Percentiles rank a stretch among this genome's conserved stretches.
Conservation (phyloP, 2,329 filamentous ascomycete genomes). For the Phialocephala subalpina region DNA sequence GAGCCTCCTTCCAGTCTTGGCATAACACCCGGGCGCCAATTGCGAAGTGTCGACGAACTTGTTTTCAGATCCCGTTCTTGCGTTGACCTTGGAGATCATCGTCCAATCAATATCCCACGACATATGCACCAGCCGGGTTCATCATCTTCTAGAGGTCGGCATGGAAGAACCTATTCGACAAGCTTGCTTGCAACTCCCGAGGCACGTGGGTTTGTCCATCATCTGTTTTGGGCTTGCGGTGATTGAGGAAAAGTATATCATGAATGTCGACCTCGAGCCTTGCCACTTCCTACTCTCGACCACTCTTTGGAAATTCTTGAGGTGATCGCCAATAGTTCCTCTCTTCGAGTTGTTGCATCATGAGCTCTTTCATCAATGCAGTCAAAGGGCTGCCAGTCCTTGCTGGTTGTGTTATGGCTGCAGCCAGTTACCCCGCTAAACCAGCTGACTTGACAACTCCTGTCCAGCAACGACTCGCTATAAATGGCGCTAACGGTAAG, state of each 20-base stretch:
- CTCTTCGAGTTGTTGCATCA: not conserved
- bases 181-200: not conserved
- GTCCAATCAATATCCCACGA: conserved; percentile 24
- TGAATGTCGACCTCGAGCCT: conserved; percentile 14
- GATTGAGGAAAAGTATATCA: conserved; percentile 14
- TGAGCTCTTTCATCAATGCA: not conserved
- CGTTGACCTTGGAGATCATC: not conserved
- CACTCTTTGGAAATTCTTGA: not conserved
- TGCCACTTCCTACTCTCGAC: conserved; percentile 25
- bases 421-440: conserved; percentile 52
- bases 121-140: not conserved
- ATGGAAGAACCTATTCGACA: not conserved
- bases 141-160: not conserved
- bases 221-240: not conserved
- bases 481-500: conserved; percentile 57
- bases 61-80: conserved; percentile 5
- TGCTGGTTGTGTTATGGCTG: conserved; percentile 36
- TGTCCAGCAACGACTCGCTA: conserved; percentile 60
- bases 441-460: conserved; percentile 60
- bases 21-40: not conserved
- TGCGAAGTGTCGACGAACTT: conserved; percentile 7
- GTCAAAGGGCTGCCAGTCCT: conserved; percentile 38
- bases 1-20: conserved; percentile 29
- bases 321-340: not conserved
- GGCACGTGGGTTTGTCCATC: conserved; percentile 4